A percentile compares a stretch with the other conserved stretches of the same genome.
Conservation (phyloP, 2,329 filamentous ascomycete genomes). For the Colletotrichum brevisporum region DNA sequence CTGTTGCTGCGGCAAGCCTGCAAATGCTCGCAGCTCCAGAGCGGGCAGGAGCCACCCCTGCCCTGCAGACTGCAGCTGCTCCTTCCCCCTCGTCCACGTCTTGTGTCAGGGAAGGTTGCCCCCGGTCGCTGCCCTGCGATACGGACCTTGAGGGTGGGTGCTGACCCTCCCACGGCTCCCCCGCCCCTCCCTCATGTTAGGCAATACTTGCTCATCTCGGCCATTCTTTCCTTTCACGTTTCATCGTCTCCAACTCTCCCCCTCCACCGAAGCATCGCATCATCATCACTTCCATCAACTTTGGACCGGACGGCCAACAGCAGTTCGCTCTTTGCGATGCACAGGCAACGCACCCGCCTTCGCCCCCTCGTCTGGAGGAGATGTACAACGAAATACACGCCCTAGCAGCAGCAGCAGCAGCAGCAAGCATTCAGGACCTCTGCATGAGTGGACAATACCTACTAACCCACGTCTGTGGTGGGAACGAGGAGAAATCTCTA, state of each 20-base stretch:
- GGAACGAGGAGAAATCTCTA: conserved; percentile 33
- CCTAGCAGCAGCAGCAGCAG: neutral
- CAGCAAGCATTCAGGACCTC: neutral
- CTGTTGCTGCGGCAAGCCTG: neutral
- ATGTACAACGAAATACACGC: neutral
- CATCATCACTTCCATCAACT: neutral
- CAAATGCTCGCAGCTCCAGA: neutral
- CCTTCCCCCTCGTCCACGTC: conserved; percentile 3
- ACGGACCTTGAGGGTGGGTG: neutral
- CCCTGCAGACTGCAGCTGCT: neutral
- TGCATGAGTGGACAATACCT: neutral
- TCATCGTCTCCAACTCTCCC: conserved; percentile 14
- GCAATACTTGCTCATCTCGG: conserved; percentile 34
- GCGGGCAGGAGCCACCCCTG: neutral
- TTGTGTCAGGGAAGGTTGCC: conserved; percentile 1
- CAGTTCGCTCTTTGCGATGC: neutral
- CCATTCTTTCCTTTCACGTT: conserved; percentile 28
- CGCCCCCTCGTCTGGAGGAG: neutral
- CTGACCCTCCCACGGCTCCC: too few relatives aligned
- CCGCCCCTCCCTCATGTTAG: conserved; percentile 11
- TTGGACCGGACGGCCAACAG: conserved; percentile 17
- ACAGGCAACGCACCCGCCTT: neutral
- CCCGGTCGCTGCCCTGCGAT: conserved; percentile 25
- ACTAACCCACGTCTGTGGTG: neutral
- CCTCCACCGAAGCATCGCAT: conserved; percentile 4